Conservation (phyloP, 1,284 basidiomycete genomes). For the Ustilago tritici region DNA sequence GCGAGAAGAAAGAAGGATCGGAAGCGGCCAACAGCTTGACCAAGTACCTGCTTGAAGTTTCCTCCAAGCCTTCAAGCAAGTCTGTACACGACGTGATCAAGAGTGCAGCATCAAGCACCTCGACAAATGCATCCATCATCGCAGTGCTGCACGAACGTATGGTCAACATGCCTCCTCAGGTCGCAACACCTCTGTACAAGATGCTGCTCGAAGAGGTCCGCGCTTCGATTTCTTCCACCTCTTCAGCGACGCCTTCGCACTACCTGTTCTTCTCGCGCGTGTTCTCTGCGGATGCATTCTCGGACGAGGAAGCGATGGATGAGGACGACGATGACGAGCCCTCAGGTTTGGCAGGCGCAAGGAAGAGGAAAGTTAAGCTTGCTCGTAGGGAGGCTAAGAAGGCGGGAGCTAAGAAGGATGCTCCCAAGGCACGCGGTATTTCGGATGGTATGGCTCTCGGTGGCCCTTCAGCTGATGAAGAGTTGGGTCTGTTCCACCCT, state of each 20-base stretch:
- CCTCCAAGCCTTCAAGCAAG: constrained; percentile 42
- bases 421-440: constrained; percentile 33
- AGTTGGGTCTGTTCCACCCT: constrained; percentile 65
- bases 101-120: constrained; percentile 34
- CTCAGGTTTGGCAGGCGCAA: constrained; percentile 55
- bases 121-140: constrained; percentile 45
- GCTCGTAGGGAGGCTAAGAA: constrained; percentile 50
- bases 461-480: constrained; percentile 36
- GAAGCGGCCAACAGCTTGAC: constrained; percentile 35
- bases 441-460: constrained; percentile 37
- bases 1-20: constrained; percentile 19
- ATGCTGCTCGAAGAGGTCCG: constrained; percentile 62
- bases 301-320: constrained; percentile 62
- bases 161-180: constrained; percentile 66
- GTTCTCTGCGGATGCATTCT: constrained; percentile 63
- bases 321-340: constrained; percentile 60
- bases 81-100: constrained; percentile 45
- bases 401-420: constrained; percentile 48
- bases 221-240: constrained; percentile 24
- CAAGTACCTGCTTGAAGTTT: constrained; percentile 48
- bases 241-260: constrained; percentile 43
- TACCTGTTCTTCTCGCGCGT: constrained; percentile 65
- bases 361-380: constrained; percentile 52
- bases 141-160: constrained; percentile 66
- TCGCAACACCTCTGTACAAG: constrained; percentile 65